Conservation (phyloP, 2,329 filamentous ascomycete genomes). For the Clonostachys rosea region DNA sequence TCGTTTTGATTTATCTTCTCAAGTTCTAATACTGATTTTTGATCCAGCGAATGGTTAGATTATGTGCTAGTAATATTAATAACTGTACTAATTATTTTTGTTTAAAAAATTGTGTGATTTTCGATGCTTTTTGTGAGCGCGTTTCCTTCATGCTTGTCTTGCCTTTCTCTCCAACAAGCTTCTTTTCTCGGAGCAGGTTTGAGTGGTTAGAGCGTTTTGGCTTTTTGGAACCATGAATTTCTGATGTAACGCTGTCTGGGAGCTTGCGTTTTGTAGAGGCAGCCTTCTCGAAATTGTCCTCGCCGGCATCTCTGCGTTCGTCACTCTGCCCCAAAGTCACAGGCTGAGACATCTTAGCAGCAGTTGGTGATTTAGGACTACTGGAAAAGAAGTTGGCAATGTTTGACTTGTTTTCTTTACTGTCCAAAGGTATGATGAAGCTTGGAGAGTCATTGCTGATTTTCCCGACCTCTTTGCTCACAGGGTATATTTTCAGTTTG, state of each 20-base stretch:
- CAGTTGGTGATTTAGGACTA: constrained; percentile 21
- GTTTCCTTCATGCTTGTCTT: no score
- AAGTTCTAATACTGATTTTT: no score
- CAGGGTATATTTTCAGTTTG: constrained; percentile 79
- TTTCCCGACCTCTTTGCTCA: constrained; percentile 86
- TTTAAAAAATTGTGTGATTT: no score
- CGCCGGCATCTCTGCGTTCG: background rate
- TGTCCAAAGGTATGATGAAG: constrained; percentile 80
- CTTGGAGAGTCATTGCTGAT: constrained; percentile 84
- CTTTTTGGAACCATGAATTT: background rate
- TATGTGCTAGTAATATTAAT: no score
- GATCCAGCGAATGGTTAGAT: no score
- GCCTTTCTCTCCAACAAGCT: no score
- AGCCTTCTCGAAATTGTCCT: background rate
- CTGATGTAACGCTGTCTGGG: background rate
- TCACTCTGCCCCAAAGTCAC: no score
- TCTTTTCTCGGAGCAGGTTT: no score
- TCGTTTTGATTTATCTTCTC: no score
- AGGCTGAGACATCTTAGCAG: background rate
- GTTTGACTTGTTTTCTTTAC: constrained; percentile 84
- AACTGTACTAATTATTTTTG: no score
- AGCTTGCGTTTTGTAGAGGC: background rate
- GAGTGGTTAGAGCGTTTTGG: no score
- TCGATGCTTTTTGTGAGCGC: no score
- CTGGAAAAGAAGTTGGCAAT: constrained; percentile 91